Evolutionary conservation across 495 filamentous ascomycete genomes (phyloP).

Genomic region (Amphirosellinia nigrospora): DNA sequence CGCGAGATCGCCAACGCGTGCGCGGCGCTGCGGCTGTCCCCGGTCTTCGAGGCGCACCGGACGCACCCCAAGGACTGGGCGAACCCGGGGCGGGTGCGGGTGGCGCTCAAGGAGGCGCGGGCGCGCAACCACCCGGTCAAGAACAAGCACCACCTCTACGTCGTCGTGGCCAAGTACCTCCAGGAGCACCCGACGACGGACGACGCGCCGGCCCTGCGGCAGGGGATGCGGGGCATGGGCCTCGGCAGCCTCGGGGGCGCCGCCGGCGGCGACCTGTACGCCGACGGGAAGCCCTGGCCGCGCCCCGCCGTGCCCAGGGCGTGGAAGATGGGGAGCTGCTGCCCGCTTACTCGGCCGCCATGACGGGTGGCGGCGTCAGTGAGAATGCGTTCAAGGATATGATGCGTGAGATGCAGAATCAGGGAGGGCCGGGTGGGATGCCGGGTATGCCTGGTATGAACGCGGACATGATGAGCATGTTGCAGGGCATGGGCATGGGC

Average conservation of each 20-base stretch:
- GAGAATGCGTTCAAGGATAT: slow-evolving; percentile 98
- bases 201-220: slow-evolving; percentile 66
- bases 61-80: slow-evolving; percentile 96
- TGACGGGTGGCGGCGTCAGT: slow-evolving; percentile 92
- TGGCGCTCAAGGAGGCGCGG: slow-evolving; percentile 67
- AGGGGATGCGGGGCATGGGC: slow-evolving; percentile 54
- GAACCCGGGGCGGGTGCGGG: slow-evolving; percentile 88
- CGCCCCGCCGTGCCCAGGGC: slow-evolving; percentile 81
- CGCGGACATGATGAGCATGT: slow-evolving; percentile 52
- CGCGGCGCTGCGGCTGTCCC: slow-evolving; percentile 70
- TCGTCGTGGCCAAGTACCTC: slow-evolving; percentile 75
- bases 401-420: slow-evolving; percentile 89
- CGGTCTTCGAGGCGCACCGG: slow-evolving; percentile 89
- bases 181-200: slow-evolving; percentile 74
- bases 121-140: slow-evolving; percentile 53
- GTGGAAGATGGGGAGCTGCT: slow-evolving; percentile 89
- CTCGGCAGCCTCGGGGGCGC: slow-evolving; percentile 61
- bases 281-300: slow-evolving; percentile 54
- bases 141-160: slow-evolving; percentile 91
- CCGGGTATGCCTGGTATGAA: slow-evolving; percentile 50
- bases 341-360: slow-evolving; percentile 83
- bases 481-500: slow-evolving; percentile 42
- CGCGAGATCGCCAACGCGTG: slow-evolving; percentile 88
- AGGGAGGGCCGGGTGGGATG: slow-evolving; percentile 50
- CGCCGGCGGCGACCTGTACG: slow-evolving; percentile 62